Conservation (phyloP, 2,329 filamentous ascomycete species). For the Penicillium sp. region DNA sequence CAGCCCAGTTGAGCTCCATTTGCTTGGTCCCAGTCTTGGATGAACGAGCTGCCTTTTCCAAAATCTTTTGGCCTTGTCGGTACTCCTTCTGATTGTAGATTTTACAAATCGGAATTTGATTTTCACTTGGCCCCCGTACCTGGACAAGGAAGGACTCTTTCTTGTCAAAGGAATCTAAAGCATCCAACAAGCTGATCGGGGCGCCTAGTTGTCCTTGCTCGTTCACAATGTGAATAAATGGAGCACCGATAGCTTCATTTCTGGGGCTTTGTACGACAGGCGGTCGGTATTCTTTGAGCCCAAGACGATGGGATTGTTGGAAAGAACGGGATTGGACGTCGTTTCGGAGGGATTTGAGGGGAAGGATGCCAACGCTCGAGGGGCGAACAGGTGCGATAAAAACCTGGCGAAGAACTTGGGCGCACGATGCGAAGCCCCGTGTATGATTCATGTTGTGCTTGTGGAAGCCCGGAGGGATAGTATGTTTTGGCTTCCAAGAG, state of each 20-base stretch:
- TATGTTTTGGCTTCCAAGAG: neutral
- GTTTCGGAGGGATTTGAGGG: slow-evolving; percentile 8
- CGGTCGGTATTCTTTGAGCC: slow-evolving; percentile 8
- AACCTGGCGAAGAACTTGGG: slow-evolving; percentile 34
- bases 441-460: slow-evolving; percentile 33
- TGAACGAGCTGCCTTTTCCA: slow-evolving; percentile 42
- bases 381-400: slow-evolving; percentile 27
- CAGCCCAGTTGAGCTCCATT: slow-evolving; percentile 89
- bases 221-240: slow-evolving; percentile 38
- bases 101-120: slow-evolving; percentile 66
- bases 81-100: slow-evolving; percentile 56
- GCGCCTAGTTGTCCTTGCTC: slow-evolving; percentile 34
- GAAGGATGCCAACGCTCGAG: slow-evolving; percentile 16
- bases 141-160: slow-evolving; percentile 55
- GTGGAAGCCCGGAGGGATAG: neutral
- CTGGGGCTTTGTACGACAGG: slow-evolving; percentile 20
- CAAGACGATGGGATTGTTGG: slow-evolving; percentile 15
- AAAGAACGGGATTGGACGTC: slow-evolving; percentile 18
- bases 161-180: slow-evolving; percentile 51
- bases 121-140: slow-evolving; percentile 40
- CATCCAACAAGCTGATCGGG: slow-evolving; percentile 29
- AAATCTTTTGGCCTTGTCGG: slow-evolving; percentile 20
- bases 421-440: slow-evolving; percentile 34
- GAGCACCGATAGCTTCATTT: slow-evolving; percentile 38
- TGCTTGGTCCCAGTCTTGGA: slow-evolving; percentile 61